A percentile compares a stretch with the other conserved stretches of the same genome.
These are phyloP conservation scores for Colletotrichum cordylinicola DNA, from an alignment of 2,329 filamentous ascomycete genomes.

Conservation along the genomic window DNA sequence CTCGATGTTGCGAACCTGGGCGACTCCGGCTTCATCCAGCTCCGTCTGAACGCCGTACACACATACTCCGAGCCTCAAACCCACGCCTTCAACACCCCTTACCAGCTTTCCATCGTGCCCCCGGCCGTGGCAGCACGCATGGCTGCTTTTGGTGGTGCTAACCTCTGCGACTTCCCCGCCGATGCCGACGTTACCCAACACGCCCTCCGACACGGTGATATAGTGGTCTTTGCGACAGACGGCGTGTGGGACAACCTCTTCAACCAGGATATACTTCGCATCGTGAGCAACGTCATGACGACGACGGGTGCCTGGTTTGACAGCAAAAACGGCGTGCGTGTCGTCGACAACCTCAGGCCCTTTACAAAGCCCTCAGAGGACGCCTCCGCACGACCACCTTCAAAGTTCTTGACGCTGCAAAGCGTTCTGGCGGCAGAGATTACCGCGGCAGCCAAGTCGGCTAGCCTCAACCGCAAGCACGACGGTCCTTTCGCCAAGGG, in stretches of 20 bases:
- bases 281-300: conserved; percentile 80
- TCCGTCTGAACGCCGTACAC: conserved; percentile 86
- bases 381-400: conserved; percentile 25
- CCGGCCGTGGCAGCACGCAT: conserved; percentile 79
- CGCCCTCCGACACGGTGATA: conserved; percentile 84
- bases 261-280: conserved; percentile 84
- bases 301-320: conserved; percentile 75
- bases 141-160: conserved; percentile 81
- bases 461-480: conserved; percentile 79
- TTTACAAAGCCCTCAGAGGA: conserved; percentile 52
- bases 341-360: conserved; percentile 63
- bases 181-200: conserved; percentile 84
- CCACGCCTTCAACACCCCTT: conserved; percentile 97
- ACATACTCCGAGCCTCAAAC: conserved; percentile 86
- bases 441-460: conserved; percentile 81
- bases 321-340: conserved; percentile 61
- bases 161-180: conserved; percentile 81
- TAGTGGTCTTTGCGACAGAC: conserved; percentile 92
- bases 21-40: conserved; percentile 90
- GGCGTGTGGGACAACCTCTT: conserved; percentile 96
- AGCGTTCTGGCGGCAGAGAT: conserved; percentile 80
- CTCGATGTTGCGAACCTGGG: conserved; percentile 93
- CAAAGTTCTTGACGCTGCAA: conserved; percentile 64
- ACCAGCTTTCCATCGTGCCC: conserved; percentile 89
- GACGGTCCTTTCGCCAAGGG: conserved; percentile 96